Base-by-base conservation (phyloP, 176 grass and related monocot genomes). In the Musa itinerans region DNA sequence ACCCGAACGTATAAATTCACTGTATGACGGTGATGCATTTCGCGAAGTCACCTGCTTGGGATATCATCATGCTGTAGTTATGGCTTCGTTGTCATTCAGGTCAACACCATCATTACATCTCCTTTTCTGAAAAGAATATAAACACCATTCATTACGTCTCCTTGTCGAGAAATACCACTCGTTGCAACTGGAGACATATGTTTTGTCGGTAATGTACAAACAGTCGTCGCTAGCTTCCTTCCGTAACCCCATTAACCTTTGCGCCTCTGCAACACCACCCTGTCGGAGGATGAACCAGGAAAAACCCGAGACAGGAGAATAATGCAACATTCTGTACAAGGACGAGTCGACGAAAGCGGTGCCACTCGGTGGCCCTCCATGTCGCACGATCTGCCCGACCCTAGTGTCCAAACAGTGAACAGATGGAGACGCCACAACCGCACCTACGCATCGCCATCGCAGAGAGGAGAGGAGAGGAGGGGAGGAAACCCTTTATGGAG, bases 331-430 rank as follows among this genome's bases (percentile, higher is more conserved):
- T 81, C 83, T 27, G 77, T 65, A 1, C 71, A 84, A 89, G 74
- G 65, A 22, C 20, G 88, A 80, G 77, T 34, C 68, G 12, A 70
- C 88, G 71, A 69, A 27, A 59, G 23, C 50, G 24, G 75, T 88
- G 75, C 74, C 69, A 73, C 26, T 83, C 80, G 49, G 74, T 85
- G 84, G 79, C 84, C 92, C 85, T 62, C 8, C 34, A 54, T 83
- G 81, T 88, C 81, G 71, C 76, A 81, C 61, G 24, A 79, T 83
- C 71, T 24, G 21, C 73, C 66, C 54, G 27, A 84, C 62, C 75
- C 62, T 75, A 55, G n/a, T 34, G 72, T 74, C 24, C 13, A 34
- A 16, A 27, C 72, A 74, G 53, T 26, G 13, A 17, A 15, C 53
- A 29, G 53, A 74, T 74, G 56, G 56, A 21, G 53, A 74, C 72